Evolutionary conservation across 495 filamentous ascomycete genomes (phyloP), one percentile per base, ranked within the genome.

Genomic region (Evansstolkia leycettana): DNA sequence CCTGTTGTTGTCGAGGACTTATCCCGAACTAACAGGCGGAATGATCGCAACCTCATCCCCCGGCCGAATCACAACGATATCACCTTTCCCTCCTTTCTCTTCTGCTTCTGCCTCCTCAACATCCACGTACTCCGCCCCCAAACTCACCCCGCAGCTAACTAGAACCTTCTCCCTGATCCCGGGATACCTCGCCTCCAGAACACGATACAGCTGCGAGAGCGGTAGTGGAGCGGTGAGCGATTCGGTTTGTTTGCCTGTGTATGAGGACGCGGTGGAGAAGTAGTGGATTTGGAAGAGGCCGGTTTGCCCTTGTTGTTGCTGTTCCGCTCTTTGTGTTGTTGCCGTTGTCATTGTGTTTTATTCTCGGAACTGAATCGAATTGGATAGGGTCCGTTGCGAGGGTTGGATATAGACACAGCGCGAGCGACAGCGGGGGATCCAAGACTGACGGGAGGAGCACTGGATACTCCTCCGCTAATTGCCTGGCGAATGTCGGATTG

Each of bases 41-140:
- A 98, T 95, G 30, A 98, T 79, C 8, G 81, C 92, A 30, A 96
- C 85, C 58, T 98, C 90, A 46, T 90, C 83, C 12, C 86, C 88
- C 14, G 67, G 73, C 37, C 78, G 49, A 40, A 98, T 84, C 28
- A 78, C 53, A 5, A 57, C 29, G 17, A 12, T n/a, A 5, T 5
- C 47, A 2, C 37, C 25, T 5, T 28, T 39, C 32, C 36, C 46
- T 23, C 54, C 50, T 0, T 54, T 50, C 6, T 5, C 12, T 4
- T 52, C 46, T 23, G 54, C 50, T 0, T 54, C 51, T 5, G 27
- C 12, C n/a, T 52, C 52, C 14, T 54, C 47, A 28, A 89, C 38
- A 57, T 98, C 86, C 23, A 93, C 77, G 60, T 96, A 98, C 17
- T 86, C 73, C 25, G 92, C 60, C 41, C 94, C 92, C 24, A 96